A percentile compares a stretch with the other conserved stretches of the same genome.
Conservation (phyloP, 352 stramenopile species). For the Thraustotheca clavata region DNA sequence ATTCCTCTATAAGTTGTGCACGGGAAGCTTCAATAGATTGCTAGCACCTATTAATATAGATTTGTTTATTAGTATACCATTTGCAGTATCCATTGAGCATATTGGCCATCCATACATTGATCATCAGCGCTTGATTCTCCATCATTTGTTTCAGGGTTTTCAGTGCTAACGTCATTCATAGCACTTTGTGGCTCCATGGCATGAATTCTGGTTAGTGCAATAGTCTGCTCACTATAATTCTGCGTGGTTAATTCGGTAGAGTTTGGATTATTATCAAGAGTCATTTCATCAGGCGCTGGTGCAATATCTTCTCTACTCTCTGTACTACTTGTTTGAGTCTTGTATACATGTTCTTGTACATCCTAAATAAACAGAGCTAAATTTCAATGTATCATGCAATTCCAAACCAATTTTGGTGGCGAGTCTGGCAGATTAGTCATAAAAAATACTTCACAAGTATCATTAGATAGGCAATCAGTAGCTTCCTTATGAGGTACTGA, state of each 20-base stretch:
- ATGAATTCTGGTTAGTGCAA: too few relatives aligned
- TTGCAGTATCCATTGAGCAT: background rate
- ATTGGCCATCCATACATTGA: background rate
- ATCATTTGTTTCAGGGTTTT: background rate
- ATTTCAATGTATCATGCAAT: too few relatives aligned
- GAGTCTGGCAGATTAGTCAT: conserved; percentile 20
- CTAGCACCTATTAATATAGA: background rate
- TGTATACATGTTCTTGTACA: too few relatives aligned
- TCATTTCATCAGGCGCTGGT: too few relatives aligned
- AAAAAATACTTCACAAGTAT: background rate
- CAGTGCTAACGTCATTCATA: background rate
- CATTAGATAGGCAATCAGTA: background rate
- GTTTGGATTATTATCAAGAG: too few relatives aligned
- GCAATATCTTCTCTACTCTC: too few relatives aligned
- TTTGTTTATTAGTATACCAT: background rate
- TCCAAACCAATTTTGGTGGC: conserved; percentile 1
- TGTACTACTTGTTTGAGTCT: too few relatives aligned
- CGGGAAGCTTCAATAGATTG: background rate
- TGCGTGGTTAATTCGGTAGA: too few relatives aligned
- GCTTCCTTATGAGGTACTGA: background rate
- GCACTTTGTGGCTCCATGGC: background rate
- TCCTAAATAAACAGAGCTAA: too few relatives aligned
- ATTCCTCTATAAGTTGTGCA: background rate
- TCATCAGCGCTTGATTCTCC: background rate
- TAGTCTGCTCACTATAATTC: too few relatives aligned